Base-by-base conservation (phyloP, 108 stramenopile species). In the Nannochloropsis oceanica region DNA sequence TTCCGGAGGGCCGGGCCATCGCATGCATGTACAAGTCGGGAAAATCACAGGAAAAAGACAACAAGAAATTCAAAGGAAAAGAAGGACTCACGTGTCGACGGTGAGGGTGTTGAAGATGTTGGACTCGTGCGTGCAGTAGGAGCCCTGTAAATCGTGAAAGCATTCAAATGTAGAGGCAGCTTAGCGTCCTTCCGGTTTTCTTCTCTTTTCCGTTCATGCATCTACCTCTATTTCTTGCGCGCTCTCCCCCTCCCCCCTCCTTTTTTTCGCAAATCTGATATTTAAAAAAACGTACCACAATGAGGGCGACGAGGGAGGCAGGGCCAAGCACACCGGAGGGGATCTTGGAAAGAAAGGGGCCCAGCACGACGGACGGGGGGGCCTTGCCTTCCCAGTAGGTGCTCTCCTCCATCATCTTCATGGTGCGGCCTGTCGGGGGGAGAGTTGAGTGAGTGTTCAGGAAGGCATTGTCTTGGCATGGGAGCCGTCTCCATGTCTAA, bases 301-400 rank as follows among this genome's bases (percentile, higher is more conserved):
- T 84, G 27, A 91, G 87, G 26, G 85, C 81, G 44, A 82, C 88
- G 43, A 88, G 82, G 26, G 90, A 91, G 24, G 87, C n/a, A 43
- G 89, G 24, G 44, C 89, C 90, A 43, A 89, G 86, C 27, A 84
- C 85, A 42, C 13, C 81, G 79, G 88, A 86, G 27, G 89, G 89
- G 27, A 80, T 73, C 84, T 89, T 89, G 34, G 82, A 26, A 44
- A 89, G 83, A 27, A 85, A 81, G 26, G 89, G 89, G 89, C 90
- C 90, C 44, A 90, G 89, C 84, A 89, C 90, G 25, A 24, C 22
- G 27, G 90, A 90, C 27, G 90, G 89, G 43, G 90, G 90, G 20
- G 90, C 85, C 84, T 89, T 89, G 43, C 90, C 90, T 43, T 90
- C 90, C 90, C 90, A 90, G 89, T 89, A 90, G 26, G 89, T 89